Evolutionary conservation across 2,329 filamentous ascomycete species (phyloP).

Genomic region (Cyphellophora europaea): DNA sequence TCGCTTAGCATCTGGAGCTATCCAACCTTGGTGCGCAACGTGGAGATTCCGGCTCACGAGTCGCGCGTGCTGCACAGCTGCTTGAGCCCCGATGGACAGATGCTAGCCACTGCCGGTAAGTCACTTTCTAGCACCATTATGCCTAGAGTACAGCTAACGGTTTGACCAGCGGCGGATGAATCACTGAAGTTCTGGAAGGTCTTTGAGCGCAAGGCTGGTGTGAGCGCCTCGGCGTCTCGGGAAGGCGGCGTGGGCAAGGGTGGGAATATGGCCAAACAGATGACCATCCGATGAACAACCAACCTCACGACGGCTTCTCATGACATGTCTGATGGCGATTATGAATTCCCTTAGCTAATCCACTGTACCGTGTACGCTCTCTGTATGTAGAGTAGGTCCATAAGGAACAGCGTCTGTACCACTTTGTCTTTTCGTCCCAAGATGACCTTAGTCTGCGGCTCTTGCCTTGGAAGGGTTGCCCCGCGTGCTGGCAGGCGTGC

Average conservation of each 20-base stretch:
- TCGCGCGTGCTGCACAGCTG: constrained; percentile 93
- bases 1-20: constrained; percentile 99
- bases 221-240: constrained; percentile 51
- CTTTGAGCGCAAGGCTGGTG: constrained; percentile 94
- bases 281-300: constrained; percentile 68
- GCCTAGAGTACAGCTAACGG: constrained; percentile 6
- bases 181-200: constrained; percentile 99
- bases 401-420: too few species aligned
- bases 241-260: constrained; percentile 63
- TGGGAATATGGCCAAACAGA: constrained; percentile 83
- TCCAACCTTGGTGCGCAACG: constrained; percentile 89
- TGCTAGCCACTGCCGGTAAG: constrained; percentile 83
- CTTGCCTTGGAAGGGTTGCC: too few species aligned
- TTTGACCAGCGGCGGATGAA: constrained; percentile 69
- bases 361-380: not conserved
- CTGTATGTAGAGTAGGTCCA: too few species aligned
- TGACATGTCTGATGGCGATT: constrained; percentile 1
- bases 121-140: constrained; percentile 9
- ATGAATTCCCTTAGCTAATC: not conserved
- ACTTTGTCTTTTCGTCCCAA: too few species aligned
- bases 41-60: constrained; percentile 96
- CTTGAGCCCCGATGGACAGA: constrained; percentile 93
- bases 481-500: too few species aligned
- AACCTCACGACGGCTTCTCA: constrained; percentile 2
- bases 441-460: too few species aligned